Evolutionary conservation across 129 eudicot species (phyloP), one percentile per base, ranked within the genome.

Genomic region (Pulicaria dysenterica): DNA sequence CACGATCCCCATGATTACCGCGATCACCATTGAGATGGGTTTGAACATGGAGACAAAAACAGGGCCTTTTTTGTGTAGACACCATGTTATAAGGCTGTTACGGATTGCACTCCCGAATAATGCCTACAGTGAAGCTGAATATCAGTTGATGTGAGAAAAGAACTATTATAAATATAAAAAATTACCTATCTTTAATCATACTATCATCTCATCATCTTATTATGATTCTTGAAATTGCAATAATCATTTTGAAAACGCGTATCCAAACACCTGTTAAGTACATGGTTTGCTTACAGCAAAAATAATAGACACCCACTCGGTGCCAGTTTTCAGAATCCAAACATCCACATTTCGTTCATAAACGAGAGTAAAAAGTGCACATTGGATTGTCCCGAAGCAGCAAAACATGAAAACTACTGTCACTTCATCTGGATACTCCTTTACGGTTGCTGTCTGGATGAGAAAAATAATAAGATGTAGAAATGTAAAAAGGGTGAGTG

Each of bases 21-120:
- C 88, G 53, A 85, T 83, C 19, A 81, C 85, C 68, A 89, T 84
- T 13, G 83, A 57, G 43, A 85, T 74, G 46, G 95, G 95, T 75
- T 81, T 81, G 79, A 85, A 89, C 83, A 79, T 72, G 24, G 90
- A 80, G 16, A 89, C 91, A 38, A 73, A 89, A 40, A 89, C 72
- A 0, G 95, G 91, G 19, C 95, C 95, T 16, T 79, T 89, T 67
- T 72, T 76, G 40, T 73, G 69, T 40, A 89, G 70, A 56, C 87
- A 76, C 95, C 95, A 89, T 59, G 95, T 81, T 38, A 80, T 62
- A 34, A 79, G 85, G 4, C 42, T 76, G 69, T 54, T 50, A 13
- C 95, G 83, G 44, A 81, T 61, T 14, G 82, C 79, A 15, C 79
- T 51, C n/a, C 85, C 85, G 42, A 74, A 56, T 14, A 83, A 4